Evolutionary conservation across 495 filamentous ascomycete species (phyloP), one percentile per base, ranked within the genome.

Genomic region (Gamarada debralockiae): DNA sequence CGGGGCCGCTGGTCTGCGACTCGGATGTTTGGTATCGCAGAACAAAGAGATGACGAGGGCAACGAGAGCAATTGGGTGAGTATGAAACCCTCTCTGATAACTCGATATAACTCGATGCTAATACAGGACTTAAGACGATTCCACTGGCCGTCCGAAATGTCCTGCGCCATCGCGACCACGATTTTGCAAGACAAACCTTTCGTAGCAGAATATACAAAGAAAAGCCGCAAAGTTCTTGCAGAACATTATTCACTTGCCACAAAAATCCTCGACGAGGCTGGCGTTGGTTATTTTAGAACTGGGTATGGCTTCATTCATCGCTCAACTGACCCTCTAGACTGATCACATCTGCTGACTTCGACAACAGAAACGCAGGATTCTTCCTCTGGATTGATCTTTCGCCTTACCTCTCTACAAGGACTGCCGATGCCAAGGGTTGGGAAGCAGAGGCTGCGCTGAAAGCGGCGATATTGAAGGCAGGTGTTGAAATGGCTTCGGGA

Each of bases 361-460:
- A 29, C n/a, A n/a, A 39, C 48, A 69, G 48, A 55, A 77, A 81
- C 64, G 80, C 79, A 5, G 81, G 70, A 0, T 75, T 85, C 48
- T 85, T 85, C 58, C 56, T 85, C 8, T 84, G 82, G 82, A 59
- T 78, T 2, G 70, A 85, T 65, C 61, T 85, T 24, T 64, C 33
- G 59, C 39, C 68, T 4, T 29, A 29, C 10, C 56, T 61, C 56
- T 53, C 13, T 67, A 54, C 41, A 58, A 40, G 36, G 37, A 60
- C 62, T 14, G 50, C 52, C 4, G 36, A 53, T n/a, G 61, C 59
- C 2, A 57, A 63, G 31, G 59, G 51, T 0, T 64, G 64, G 63
- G 56, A 49, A 15, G 60, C 39, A n/a, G 65, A 69, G 47, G 48
- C 59, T 13, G 55, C 62, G 3, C 51, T 75, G 6, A 73, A 67